Evolutionary conservation across 441 rosid genomes (phyloP).

Genomic region (Metrosideros polymorpha): DNA sequence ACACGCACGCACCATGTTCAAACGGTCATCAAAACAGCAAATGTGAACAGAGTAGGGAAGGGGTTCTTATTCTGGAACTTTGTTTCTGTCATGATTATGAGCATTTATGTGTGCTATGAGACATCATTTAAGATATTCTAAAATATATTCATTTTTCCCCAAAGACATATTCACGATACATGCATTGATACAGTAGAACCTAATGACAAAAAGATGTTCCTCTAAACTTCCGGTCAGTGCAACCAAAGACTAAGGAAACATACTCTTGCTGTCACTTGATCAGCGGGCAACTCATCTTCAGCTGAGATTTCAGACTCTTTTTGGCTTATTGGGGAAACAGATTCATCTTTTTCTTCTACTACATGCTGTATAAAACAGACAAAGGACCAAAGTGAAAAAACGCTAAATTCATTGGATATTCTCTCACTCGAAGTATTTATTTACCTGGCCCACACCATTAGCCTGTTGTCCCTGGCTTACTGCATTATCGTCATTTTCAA

Average conservation of each 20-base stretch:
- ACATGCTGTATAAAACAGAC: slow-evolving; percentile 27
- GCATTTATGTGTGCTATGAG: not conserved
- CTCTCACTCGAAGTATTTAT: not conserved
- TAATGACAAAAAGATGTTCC: not conserved
- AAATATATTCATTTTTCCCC: not conserved
- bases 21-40: not conserved
- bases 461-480: slow-evolving; percentile 19
- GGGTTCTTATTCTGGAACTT: not conserved
- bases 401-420: not conserved
- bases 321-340: slow-evolving; percentile 22
- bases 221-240: not conserved
- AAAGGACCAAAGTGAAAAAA: not conserved
- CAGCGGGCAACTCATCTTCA: slow-evolving; percentile 23
- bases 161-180: not conserved
- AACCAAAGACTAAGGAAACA: not conserved
- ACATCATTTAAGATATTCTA: not conserved
- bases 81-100: not conserved
- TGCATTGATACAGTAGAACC: not conserved
- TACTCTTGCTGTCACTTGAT: slow-evolving; percentile 5
- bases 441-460: slow-evolving; percentile 35
- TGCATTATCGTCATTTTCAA: slow-evolving; percentile 19
- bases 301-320: slow-evolving; percentile 25
- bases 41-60: not conserved
- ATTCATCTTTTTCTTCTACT: slow-evolving; percentile 18
- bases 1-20: not conserved